Evolutionary conservation across 371 early-diverging fungal genomes (phyloP).

Genomic region (Mucor indicus): DNA sequence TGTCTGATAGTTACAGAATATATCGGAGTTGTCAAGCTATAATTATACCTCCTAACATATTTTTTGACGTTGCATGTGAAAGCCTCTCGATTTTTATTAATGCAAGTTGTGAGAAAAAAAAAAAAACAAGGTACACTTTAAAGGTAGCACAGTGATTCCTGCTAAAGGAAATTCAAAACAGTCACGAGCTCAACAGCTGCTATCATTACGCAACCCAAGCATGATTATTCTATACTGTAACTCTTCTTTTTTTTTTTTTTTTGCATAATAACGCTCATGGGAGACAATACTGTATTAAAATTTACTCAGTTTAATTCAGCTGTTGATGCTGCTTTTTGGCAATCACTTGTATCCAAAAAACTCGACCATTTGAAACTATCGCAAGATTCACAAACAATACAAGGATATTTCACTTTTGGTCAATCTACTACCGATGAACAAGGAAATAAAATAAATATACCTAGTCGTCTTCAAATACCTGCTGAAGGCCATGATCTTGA

Average conservation of each 20-base stretch:
- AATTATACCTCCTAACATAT: too few species aligned
- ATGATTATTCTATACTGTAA: too few species aligned
- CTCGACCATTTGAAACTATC: conserved; percentile 78
- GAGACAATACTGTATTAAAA: conserved; percentile 52
- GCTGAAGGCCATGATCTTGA: too few species aligned
- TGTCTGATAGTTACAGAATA: not conserved
- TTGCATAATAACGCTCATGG: conserved; percentile 12
- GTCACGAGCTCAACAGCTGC: too few species aligned
- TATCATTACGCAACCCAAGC: too few species aligned
- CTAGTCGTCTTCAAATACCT: conserved; percentile 30
- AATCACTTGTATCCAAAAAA: conserved; percentile 75
- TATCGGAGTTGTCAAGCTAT: too few species aligned
- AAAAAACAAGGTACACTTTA: too few species aligned
- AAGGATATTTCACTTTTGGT: conserved; percentile 65
- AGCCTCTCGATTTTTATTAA: not conserved
- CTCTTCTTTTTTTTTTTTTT: conserved; percentile 1
- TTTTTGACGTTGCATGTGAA: conserved; percentile 2
- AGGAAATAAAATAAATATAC: conserved; percentile 14
- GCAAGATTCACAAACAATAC: conserved; percentile 52
- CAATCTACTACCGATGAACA: conserved; percentile 25
- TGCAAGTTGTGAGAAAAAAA: not conserved
- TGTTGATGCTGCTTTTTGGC: conserved; percentile 92
- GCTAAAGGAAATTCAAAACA: too few species aligned
- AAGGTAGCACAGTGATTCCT: too few species aligned
- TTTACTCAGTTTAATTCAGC: conserved; percentile 82